Percentiles rank a stretch among this genome's conserved stretches.
Conservation (phyloP, 1,139 yeast species). For the Kodamaea suecica region DNA sequence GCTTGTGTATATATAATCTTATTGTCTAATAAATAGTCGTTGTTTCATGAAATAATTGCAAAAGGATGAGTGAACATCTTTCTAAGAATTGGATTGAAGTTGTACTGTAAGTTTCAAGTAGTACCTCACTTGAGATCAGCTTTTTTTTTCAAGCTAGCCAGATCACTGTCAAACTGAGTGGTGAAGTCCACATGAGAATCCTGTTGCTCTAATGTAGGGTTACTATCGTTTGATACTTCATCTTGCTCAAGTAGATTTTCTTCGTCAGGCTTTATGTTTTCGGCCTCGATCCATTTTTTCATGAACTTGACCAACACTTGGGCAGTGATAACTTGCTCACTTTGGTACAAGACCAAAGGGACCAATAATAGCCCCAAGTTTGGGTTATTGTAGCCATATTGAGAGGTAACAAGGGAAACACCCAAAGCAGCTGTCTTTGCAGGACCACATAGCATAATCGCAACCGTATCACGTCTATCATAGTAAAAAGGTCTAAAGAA, state of each 20-base stretch:
- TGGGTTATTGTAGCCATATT: conserved; percentile 63
- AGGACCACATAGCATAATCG: conserved; percentile 84
- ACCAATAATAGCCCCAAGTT: conserved; percentile 70
- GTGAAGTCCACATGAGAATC: neutral
- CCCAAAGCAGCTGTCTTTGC: conserved; percentile 93
- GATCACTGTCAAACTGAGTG: neutral
- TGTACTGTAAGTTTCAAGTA: no score
- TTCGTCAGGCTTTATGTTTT: conserved; percentile 19
- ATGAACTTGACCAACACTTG: conserved; percentile 63
- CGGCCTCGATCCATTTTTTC: conserved; percentile 61
- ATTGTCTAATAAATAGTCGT: neutral
- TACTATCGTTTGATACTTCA: neutral
- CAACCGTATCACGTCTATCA: conserved; percentile 66
- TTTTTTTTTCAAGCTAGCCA: neutral
- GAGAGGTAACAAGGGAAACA: conserved; percentile 74
- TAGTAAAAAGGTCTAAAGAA: conserved; percentile 67
- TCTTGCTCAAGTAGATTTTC: conserved; percentile 3
- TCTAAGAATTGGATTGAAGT: no score
- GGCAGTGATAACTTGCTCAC: conserved; percentile 80
- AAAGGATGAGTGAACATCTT: no score
- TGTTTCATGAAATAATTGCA: no score
- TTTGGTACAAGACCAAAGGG: conserved; percentile 80
- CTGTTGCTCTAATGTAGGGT: neutral
- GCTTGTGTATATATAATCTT: no score
- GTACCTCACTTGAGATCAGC: no score